Percentiles rank a stretch among this genome's conserved stretches.
Evolutionary conservation across 1,139 yeast genomes (phyloP).

Genomic region (Yamadazyma triangularis): DNA sequence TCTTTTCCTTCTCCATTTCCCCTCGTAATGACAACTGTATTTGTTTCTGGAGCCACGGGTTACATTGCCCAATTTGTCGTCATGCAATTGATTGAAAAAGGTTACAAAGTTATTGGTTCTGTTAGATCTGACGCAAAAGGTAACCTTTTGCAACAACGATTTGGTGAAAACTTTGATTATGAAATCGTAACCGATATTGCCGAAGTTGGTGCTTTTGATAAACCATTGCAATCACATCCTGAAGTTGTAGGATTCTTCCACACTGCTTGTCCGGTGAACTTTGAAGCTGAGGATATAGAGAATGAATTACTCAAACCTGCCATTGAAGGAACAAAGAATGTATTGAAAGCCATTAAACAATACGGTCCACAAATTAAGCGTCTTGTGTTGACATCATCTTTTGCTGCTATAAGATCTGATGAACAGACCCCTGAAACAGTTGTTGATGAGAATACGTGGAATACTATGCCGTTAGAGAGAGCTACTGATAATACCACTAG

Average conservation of each 20-base stretch:
- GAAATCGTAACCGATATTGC: slow-evolving; percentile 17
- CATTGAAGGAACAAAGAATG: slow-evolving; percentile 25
- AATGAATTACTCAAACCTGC: slow-evolving; percentile 29
- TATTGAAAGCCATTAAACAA: slow-evolving; percentile 19
- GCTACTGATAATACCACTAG: slow-evolving; percentile 13
- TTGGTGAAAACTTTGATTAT: slow-evolving; percentile 20
- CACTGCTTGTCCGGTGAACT: slow-evolving; percentile 27
- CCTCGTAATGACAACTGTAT: slow-evolving; percentile 23
- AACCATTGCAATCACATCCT: slow-evolving; percentile 10
- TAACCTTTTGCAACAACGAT: slow-evolving; percentile 24
- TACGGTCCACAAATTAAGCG: slow-evolving; percentile 19
- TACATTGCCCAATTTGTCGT: slow-evolving; percentile 41
- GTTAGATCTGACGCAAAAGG: slow-evolving; percentile 24
- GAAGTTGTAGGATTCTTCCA: slow-evolving; percentile 25
- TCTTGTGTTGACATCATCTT: slow-evolving; percentile 10
- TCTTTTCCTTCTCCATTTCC: too few species aligned
- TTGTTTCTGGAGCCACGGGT: slow-evolving; percentile 53
- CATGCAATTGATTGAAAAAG: slow-evolving; percentile 16
- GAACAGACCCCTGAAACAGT: slow-evolving; percentile 7
- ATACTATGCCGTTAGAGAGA: slow-evolving; percentile 27
- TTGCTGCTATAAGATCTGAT: slow-evolving; percentile 8
- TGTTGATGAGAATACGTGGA: slow-evolving; percentile 17
- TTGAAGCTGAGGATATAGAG: slow-evolving; percentile 23
- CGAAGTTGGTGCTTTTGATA: slow-evolving; percentile 12
- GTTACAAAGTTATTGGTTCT: slow-evolving; percentile 23